Conservation (phyloP, 192 early-diverging fungal species). For the Hyaloraphidium curvatum region DNA sequence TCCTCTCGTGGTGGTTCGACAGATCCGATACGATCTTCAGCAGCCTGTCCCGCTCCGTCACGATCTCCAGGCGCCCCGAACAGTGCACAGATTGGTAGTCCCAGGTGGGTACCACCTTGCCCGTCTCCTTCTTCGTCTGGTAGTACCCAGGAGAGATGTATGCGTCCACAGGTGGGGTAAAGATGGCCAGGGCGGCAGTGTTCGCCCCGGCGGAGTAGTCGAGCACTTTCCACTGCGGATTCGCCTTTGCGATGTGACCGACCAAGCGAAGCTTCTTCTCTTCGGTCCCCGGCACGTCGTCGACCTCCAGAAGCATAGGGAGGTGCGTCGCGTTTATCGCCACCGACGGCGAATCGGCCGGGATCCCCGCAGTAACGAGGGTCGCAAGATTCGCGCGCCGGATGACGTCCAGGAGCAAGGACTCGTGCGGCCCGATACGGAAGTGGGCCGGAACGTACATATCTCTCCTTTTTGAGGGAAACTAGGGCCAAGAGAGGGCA, state of each 20-base stretch:
- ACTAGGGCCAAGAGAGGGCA: too few species aligned
- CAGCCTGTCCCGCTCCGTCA: not conserved
- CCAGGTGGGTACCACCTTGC: not conserved
- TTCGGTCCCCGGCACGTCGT: too few species aligned
- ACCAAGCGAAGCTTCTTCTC: not conserved
- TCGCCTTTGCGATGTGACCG: not conserved
- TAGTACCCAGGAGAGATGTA: not conserved
- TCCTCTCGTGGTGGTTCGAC: not conserved
- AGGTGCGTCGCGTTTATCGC: too few species aligned
- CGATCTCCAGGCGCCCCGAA: not conserved
- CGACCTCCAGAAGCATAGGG: too few species aligned
- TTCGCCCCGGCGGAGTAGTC: not conserved
- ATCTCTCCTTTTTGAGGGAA: too few species aligned
- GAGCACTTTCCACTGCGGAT: not conserved
- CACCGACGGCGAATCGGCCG: too few species aligned
- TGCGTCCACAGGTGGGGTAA: not conserved
- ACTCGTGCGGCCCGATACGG: too few species aligned
- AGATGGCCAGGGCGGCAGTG: not conserved
- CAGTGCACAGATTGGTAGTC: not conserved
- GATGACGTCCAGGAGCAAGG: too few species aligned
- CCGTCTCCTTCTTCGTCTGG: not conserved
- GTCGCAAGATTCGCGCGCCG: too few species aligned
- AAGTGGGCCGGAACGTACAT: too few species aligned
- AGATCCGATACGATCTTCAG: not conserved
- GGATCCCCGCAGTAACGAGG: too few species aligned